Evolutionary conservation across 768 basidiomycete genomes (phyloP).

Genomic region (Leucocoprinus birnbaumii): DNA sequence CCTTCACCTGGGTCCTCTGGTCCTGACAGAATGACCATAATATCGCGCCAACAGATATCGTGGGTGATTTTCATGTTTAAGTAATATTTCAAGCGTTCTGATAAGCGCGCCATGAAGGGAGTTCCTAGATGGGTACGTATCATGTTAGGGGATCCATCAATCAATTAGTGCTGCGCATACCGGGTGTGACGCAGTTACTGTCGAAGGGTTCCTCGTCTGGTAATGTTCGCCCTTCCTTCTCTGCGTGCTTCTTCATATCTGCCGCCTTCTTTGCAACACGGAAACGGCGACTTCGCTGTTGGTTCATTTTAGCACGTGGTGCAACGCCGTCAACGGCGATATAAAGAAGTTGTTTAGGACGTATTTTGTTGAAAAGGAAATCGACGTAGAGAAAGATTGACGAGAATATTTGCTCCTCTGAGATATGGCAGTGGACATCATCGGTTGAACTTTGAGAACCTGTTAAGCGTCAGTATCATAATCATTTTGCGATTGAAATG

Average conservation of each 20-base stretch:
- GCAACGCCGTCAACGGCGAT: slow-evolving; percentile 99
- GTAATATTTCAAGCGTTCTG: slow-evolving; percentile 91
- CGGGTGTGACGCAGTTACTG: slow-evolving; percentile 98
- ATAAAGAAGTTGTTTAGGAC: slow-evolving; percentile 96
- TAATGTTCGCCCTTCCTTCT: slow-evolving; percentile 83
- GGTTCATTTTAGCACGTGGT: slow-evolving; percentile 98
- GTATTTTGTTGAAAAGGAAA: slow-evolving; percentile 94
- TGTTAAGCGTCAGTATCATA: slow-evolving; percentile 14
- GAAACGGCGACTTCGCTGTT: slow-evolving; percentile 94
- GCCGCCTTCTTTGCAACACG: slow-evolving; percentile 90
- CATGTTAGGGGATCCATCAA: not conserved
- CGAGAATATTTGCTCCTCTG: slow-evolving; percentile 97
- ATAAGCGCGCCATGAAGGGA: slow-evolving; percentile 90
- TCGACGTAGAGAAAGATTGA: slow-evolving; percentile 97
- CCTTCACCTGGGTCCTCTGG: slow-evolving; percentile 99
- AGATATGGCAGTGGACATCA: slow-evolving; percentile 91
- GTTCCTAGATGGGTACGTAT: slow-evolving; percentile 56
- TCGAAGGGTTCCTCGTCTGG: slow-evolving; percentile 96
- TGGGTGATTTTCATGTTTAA: slow-evolving; percentile 98
- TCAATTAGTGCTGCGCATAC: slow-evolving; percentile 39
- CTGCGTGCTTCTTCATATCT: slow-evolving; percentile 84
- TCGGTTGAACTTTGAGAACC: slow-evolving; percentile 97
- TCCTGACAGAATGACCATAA: slow-evolving; percentile 91
- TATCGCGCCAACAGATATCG: slow-evolving; percentile 91
- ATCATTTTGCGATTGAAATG: not conserved